These are phyloP conservation scores for Venturiaceae sp. DNA, from an alignment of 2,329 filamentous ascomycete genomes.

Conservation along the genomic window DNA sequence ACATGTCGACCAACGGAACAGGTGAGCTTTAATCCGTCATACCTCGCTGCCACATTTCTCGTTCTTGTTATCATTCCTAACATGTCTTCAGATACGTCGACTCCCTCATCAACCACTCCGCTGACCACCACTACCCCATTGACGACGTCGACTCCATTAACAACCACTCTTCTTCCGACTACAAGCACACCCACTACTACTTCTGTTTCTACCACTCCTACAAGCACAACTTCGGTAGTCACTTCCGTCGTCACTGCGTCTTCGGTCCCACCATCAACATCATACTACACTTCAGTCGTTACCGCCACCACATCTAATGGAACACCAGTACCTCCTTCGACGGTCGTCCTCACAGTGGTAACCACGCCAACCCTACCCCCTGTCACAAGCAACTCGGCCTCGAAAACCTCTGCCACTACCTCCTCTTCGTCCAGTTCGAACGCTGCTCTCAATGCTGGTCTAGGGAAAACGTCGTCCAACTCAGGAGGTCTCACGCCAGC, in stretches of 20 bases:
- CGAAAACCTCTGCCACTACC: background rate
- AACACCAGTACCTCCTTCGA: background rate
- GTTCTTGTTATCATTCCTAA: background rate
- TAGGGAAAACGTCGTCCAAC: background rate
- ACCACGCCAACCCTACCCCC: constrained; percentile 6
- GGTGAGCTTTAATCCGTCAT: background rate
- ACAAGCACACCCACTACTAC: background rate
- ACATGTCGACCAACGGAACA: background rate
- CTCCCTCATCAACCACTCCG: background rate
- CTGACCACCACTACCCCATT: background rate
- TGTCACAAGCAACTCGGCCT: background rate
- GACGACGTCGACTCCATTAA: background rate
- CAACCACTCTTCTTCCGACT: background rate
- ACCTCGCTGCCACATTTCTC: background rate
- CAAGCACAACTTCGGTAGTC: background rate
- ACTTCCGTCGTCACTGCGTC: constrained; percentile 3
- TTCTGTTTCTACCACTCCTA: background rate
- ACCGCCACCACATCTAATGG: constrained; percentile 1
- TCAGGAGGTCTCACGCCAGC: constrained; percentile 43
- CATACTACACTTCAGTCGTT: constrained; percentile 8
- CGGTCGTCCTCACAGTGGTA: constrained; percentile 3
- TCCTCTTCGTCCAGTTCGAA: background rate
- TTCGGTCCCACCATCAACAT: constrained; percentile 3
- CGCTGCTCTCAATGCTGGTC: background rate
- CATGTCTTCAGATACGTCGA: background rate